Evolutionary conservation across 1,284 basidiomycete genomes (phyloP).

Genomic region (Pulveroboletus sp.): DNA sequence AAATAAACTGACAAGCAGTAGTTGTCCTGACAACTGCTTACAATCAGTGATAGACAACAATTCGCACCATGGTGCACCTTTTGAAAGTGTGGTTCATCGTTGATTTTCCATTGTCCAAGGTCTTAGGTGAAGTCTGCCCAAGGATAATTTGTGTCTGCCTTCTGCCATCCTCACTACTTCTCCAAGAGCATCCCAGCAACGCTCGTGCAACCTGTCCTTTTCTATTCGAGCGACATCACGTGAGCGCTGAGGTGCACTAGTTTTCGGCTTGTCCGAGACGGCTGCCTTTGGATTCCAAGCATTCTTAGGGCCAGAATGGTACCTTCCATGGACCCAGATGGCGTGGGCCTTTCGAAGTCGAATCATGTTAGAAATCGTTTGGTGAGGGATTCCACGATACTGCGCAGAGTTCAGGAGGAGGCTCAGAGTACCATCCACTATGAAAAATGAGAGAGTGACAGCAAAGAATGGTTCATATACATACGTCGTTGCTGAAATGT

Average conservation of each 20-base stretch:
- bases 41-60: neutral
- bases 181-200: conserved; percentile 32
- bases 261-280: conserved; percentile 22
- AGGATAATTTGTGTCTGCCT: conserved; percentile 27
- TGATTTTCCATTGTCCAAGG: conserved; percentile 22
- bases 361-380: conserved; percentile 49
- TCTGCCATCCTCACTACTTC: conserved; percentile 33
- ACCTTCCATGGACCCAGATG: conserved; percentile 23
- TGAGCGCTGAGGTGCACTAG: conserved; percentile 2
- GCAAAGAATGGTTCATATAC: conserved; percentile 7
- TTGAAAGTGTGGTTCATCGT: neutral
- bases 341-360: conserved; percentile 33
- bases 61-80: neutral
- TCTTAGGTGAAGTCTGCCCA: conserved; percentile 29
- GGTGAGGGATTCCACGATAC: conserved; percentile 59
- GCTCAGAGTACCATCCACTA: conserved; percentile 55
- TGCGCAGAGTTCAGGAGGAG: conserved; percentile 52
- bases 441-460: conserved; percentile 5
- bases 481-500: conserved; percentile 50
- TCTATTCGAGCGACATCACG: conserved; percentile 16
- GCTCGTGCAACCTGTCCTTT: conserved; percentile 22
- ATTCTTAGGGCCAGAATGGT: conserved; percentile 19
- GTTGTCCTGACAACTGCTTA: conserved; percentile 7
- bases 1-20: neutral
- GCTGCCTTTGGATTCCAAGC: conserved; percentile 47